Base-by-base conservation (phyloP, 805 yeast species). In the Candida yuanshanica region DNA sequence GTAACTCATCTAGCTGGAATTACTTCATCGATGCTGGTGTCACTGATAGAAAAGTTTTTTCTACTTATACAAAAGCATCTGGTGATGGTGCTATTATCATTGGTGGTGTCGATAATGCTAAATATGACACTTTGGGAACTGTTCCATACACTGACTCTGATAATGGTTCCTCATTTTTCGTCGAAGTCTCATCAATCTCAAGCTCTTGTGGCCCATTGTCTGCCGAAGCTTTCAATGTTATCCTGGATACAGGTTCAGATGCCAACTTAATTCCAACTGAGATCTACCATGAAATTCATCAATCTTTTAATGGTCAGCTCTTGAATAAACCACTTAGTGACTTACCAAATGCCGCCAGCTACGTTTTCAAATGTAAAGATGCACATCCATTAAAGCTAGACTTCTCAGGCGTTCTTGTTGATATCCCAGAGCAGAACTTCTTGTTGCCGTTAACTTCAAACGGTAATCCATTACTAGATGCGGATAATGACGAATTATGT, bases 331-430 rank as follows among this genome's bases (percentile, higher is more conserved):
- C 12, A 72, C 74, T 29, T 62, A 56, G 21, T 35, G 42, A 21
- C 16, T 27, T 24, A 9, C 23, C 26, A 16, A 20, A 22, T 12
- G 38, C 35, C 18, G 72, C 66, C 12, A 56, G 62, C 6, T 72
- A 72, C 48, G 36, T 57, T 16, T 50, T 55, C 45, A 55, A 52
- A 35, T 53, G 58, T 40, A 22, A 39, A 10, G 22, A 46, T 31
- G 51, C 55, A 3, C 32, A 36, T 13, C 39, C 49, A 1, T 18
- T 53, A 9, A 31, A 26, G 8, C 35, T 53, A 3, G 39, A 45
- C 36, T 45, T 53, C 39, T 42, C 46, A 2, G 55, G 54, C 9
- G 46, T 45, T 26, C 23, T 24, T 29, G 25, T 53, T 10, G 35
- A 42, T 0, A 27, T 52, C 17, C 26, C 37, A 2, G 48, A 53